These are phyloP conservation scores for Acrocalymma vagum DNA, from an alignment of 2,329 filamentous ascomycete species.

Conservation along the genomic window DNA sequence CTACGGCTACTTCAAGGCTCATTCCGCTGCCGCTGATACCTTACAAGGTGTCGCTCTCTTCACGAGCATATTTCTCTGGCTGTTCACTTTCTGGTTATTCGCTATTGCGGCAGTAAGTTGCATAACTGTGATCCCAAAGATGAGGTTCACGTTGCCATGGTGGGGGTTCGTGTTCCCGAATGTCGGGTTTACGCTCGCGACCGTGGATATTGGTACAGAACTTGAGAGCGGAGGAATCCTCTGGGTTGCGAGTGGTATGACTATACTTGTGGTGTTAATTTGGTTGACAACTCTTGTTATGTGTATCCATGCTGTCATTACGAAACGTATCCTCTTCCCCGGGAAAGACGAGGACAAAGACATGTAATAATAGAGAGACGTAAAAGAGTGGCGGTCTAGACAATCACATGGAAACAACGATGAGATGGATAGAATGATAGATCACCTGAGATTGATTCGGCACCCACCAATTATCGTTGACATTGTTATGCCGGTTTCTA, in stretches of 20 bases:
- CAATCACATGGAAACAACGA: too few species aligned
- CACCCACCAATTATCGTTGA: too few species aligned
- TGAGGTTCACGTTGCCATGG: constrained; percentile 65
- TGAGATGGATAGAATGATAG: too few species aligned
- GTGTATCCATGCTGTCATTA: constrained; percentile 59
- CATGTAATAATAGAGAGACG: too few species aligned
- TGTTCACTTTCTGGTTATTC: constrained; percentile 65
- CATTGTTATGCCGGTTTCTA: too few species aligned
- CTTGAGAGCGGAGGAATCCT: constrained; percentile 41
- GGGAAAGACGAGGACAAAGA: constrained; percentile 49
- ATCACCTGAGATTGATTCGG: too few species aligned
- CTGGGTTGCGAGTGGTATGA: constrained; percentile 56
- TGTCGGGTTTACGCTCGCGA: constrained; percentile 49
- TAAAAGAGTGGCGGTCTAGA: too few species aligned
- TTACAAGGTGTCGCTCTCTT: constrained; percentile 53
- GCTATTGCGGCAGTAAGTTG: constrained; percentile 41
- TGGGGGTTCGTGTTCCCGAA: constrained; percentile 63
- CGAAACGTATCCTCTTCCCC: constrained; percentile 62
- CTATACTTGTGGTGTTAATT: constrained; percentile 57
- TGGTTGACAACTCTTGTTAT: constrained; percentile 61
- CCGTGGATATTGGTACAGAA: constrained; percentile 41
- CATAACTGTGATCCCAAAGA: constrained; percentile 18
- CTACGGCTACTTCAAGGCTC: constrained; percentile 31
- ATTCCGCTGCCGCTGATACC: constrained; percentile 30
- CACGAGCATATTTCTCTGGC: constrained; percentile 68